These are phyloP conservation scores for Nyctanthes arbortristis DNA, from an alignment of 257 asterid species.

Conservation along the genomic window DNA sequence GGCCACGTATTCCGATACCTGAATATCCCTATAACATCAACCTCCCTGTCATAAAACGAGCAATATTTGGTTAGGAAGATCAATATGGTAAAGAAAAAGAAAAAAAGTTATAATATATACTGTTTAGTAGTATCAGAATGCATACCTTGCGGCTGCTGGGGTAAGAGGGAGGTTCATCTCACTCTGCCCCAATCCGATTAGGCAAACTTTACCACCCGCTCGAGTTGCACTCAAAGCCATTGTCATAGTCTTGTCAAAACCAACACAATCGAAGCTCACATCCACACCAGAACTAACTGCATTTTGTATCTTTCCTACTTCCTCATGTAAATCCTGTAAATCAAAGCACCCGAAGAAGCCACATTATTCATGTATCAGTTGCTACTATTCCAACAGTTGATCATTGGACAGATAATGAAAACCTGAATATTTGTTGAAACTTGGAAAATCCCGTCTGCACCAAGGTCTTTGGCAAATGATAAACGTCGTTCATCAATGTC, in stretches of 20 bases:
- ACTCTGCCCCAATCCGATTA: slow-evolving; percentile 76
- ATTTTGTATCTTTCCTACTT: slow-evolving; percentile 56
- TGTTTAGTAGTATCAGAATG: background rate
- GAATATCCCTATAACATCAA: slow-evolving; percentile 86
- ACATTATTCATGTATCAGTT: background rate
- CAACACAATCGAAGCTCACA: slow-evolving; percentile 82
- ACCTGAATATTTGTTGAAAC: slow-evolving; percentile 68
- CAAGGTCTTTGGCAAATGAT: slow-evolving; percentile 72
- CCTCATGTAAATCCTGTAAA: slow-evolving; percentile 63
- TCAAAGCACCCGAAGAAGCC: background rate
- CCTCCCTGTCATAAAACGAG: slow-evolving; percentile 56
- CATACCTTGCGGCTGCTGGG: slow-evolving; percentile 84
- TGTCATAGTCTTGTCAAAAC: slow-evolving; percentile 80
- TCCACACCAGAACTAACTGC: slow-evolving; percentile 59
- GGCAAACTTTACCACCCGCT: slow-evolving; percentile 91
- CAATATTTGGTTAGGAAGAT: background rate
- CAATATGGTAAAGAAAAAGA: background rate
- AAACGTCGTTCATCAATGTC: slow-evolving; percentile 77
- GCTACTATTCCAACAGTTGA: background rate
- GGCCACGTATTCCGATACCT: slow-evolving; percentile 97
- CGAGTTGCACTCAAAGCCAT: slow-evolving; percentile 77
- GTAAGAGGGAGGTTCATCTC: slow-evolving; percentile 83
- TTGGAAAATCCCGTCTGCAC: slow-evolving; percentile 68
- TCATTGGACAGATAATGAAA: background rate
- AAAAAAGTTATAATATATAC: background rate